Evolutionary conservation across 1,284 basidiomycete genomes (phyloP).

Genomic region (Termitomyces sp.): DNA sequence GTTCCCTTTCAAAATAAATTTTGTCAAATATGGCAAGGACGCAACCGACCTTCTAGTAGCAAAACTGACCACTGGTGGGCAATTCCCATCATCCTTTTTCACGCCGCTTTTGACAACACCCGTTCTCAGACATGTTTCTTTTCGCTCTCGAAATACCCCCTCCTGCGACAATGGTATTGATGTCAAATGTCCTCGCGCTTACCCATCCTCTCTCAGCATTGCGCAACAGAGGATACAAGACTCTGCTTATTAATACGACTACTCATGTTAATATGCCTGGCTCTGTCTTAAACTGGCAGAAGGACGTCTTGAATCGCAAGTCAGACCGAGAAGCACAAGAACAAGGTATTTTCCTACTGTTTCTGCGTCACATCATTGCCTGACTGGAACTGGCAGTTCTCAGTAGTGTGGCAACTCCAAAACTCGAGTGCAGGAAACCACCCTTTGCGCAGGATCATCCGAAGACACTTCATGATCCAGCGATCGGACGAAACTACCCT

Average conservation of each 20-base stretch:
- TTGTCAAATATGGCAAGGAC: neutral
- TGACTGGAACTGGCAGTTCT: neutral
- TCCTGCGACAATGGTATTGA: constrained; percentile 15
- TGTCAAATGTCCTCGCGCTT: constrained; percentile 6
- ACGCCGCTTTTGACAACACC: neutral
- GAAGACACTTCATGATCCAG: too few relatives aligned
- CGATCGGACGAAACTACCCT: neutral
- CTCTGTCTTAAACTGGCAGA: constrained; percentile 7
- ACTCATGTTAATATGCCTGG: neutral
- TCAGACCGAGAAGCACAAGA: neutral
- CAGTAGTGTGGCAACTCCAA: neutral
- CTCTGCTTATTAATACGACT: constrained; percentile 4
- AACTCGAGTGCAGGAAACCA: neutral
- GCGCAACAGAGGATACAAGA: constrained; percentile 7
- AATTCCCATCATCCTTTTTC: neutral
- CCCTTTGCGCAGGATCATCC: neutral
- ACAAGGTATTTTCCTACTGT: neutral
- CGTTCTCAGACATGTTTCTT: constrained; percentile 12
- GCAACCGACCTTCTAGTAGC: neutral
- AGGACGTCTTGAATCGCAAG: neutral
- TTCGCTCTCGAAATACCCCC: constrained; percentile 9
- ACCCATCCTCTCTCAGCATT: constrained; percentile 8
- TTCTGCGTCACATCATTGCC: neutral
- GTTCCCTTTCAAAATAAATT: neutral
- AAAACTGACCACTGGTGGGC: constrained; percentile 8